Evolutionary conservation across 2,329 filamentous ascomycete genomes (phyloP).

Genomic region (Fusarium keratoplasticum): DNA sequence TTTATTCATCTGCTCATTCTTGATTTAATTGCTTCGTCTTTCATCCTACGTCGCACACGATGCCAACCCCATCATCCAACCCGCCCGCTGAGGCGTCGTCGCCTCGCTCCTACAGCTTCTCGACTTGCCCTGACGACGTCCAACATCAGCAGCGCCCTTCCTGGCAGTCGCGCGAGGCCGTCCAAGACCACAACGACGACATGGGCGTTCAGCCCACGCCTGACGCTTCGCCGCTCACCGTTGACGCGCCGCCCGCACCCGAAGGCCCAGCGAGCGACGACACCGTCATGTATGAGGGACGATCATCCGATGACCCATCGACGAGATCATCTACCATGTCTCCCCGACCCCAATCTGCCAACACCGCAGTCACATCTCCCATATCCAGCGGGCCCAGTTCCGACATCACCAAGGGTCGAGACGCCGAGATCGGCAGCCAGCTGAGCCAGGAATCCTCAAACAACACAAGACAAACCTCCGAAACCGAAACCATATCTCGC

Average conservation of each 20-base stretch:
- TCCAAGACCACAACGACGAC: conserved; percentile 29
- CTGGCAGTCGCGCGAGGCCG: conserved; percentile 41
- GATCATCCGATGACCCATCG: conserved; percentile 44
- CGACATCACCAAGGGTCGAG: conserved; percentile 51
- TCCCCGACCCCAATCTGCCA: conserved; percentile 52
- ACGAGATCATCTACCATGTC: conserved; percentile 59
- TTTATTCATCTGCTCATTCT: conserved; percentile 1
- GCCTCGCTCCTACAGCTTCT: conserved; percentile 53
- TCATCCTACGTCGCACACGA: conserved; percentile 43
- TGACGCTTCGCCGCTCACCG: conserved; percentile 34
- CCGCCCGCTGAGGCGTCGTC: conserved; percentile 53
- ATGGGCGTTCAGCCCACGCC: conserved; percentile 36
- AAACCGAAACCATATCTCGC: conserved; percentile 30
- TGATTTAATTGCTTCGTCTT: conserved; percentile 21
- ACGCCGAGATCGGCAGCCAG: conserved; percentile 40
- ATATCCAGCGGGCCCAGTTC: conserved; percentile 45
- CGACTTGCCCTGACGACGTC: conserved; percentile 58
- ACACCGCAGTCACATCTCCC: conserved; percentile 50
- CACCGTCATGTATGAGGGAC: conserved; percentile 41
- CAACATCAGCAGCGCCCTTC: conserved; percentile 43
- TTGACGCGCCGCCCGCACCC: conserved; percentile 33
- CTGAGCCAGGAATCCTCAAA: conserved; percentile 39
- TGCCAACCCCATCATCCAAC: conserved; percentile 61
- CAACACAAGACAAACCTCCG: conserved; percentile 29
- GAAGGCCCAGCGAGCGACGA: conserved; percentile 40